Evolutionary conservation across 768 basidiomycete genomes (phyloP).

Genomic region (Tylopilus subfusipes): DNA sequence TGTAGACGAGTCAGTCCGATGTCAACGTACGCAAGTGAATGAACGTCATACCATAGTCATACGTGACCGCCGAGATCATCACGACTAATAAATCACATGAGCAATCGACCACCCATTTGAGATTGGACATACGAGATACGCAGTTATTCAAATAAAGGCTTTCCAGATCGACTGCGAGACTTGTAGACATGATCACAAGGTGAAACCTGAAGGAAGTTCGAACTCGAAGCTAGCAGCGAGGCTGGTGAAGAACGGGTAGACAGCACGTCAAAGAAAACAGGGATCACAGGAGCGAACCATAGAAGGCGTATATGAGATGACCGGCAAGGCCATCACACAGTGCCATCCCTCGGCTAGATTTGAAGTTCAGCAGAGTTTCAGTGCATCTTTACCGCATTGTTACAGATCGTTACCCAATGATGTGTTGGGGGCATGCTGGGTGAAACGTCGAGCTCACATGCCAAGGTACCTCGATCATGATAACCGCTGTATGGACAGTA

Average conservation of each 20-base stretch:
- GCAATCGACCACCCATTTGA: neutral
- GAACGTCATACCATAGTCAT: slow-evolving; percentile 8
- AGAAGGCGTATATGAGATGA: too few species aligned
- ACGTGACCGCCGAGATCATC: neutral
- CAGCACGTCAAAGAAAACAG: too few species aligned
- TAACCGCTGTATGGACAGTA: too few species aligned
- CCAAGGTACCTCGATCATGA: too few species aligned
- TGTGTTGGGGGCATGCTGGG: too few species aligned
- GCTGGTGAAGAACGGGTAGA: neutral
- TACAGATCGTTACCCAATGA: too few species aligned
- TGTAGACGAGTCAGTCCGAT: neutral
- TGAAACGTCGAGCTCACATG: too few species aligned
- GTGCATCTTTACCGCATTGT: too few species aligned
- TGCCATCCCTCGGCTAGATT: too few species aligned
- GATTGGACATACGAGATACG: neutral
- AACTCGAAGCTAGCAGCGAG: neutral
- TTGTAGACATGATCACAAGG: slow-evolving; percentile 1
- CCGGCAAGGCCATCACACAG: too few species aligned
- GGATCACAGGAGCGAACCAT: too few species aligned
- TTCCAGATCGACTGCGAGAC: neutral
- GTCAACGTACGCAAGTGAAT: neutral
- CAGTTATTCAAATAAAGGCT: slow-evolving; percentile 8
- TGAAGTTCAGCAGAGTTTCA: too few species aligned
- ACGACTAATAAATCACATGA: neutral
- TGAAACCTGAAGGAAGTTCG: neutral